phyloP scores from a whole-genome alignment of 139 green algal genomes.

The Coelastrella sp. region DNA sequence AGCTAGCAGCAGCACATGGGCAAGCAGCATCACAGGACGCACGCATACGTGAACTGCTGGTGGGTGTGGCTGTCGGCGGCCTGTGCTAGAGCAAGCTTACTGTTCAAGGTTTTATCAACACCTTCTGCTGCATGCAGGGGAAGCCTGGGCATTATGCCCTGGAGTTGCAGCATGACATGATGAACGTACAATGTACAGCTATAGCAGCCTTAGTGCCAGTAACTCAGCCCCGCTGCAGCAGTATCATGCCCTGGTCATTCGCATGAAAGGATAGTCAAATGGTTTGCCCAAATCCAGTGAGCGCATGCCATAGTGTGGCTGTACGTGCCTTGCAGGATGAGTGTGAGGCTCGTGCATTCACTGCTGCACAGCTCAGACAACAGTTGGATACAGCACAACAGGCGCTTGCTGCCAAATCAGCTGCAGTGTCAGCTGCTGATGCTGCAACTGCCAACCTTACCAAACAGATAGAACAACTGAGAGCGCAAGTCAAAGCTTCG shows the following conservation, averaged over 20 bases:
- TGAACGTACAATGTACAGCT: no score
- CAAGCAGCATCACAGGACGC: constrained; percentile 54
- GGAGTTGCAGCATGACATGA: no score
- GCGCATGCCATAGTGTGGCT: no score
- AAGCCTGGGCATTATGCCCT: no score
- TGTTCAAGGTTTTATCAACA: no score
- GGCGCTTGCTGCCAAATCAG: not conserved
- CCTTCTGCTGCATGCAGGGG: no score
- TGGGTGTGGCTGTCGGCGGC: not conserved
- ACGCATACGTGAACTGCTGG: constrained; percentile 57
- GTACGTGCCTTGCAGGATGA: not conserved
- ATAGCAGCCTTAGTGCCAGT: no score
- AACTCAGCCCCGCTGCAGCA: no score
- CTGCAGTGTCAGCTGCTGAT: constrained; percentile 16
- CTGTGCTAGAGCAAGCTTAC: no score
- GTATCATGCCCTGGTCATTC: no score
- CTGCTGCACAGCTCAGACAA: not conserved
- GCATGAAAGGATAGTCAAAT: no score
- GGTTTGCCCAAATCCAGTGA: no score
- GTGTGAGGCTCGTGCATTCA: not conserved
- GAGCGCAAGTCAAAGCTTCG: constrained; percentile 3
- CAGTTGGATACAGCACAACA: constrained; percentile 36
- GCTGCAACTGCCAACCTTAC: not conserved
- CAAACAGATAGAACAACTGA: constrained; percentile 53
- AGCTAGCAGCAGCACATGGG: constrained; percentile 66